A percentile compares a stretch with the other conserved stretches of the same genome.
Conservation (phyloP, 306 rosid species). For the Neltuma alba region DNA sequence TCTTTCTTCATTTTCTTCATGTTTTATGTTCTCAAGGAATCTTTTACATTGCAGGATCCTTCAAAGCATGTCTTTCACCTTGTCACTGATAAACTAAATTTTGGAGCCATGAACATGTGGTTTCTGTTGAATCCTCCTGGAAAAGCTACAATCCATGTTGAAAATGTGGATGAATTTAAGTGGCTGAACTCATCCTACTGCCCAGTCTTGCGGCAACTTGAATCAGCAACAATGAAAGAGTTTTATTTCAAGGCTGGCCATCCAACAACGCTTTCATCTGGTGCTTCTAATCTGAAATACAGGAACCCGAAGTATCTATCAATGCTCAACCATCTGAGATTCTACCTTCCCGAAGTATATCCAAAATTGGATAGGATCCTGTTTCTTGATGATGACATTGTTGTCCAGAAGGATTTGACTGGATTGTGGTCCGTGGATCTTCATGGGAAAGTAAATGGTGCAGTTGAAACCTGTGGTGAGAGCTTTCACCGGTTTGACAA, state of each 20-base stretch:
- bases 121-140: conserved; percentile 96
- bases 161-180: conserved; percentile 91
- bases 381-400: conserved; percentile 95
- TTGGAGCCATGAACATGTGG: conserved; percentile 99
- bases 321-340: conserved; percentile 95
- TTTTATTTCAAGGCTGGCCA: conserved; percentile 93
- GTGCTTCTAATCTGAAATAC: conserved; percentile 94
- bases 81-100: conserved; percentile 90
- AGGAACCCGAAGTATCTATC: conserved; percentile 97
- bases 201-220: conserved; percentile 96
- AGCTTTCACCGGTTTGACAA: conserved; percentile 96
- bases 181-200: conserved; percentile 96
- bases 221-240: conserved; percentile 92
- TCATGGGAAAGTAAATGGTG: conserved; percentile 91
- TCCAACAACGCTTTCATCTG: conserved; percentile 63
- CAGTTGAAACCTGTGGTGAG: conserved; percentile 92
- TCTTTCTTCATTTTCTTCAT: conserved; percentile 29
- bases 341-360: conserved; percentile 94
- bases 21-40: conserved; percentile 26
- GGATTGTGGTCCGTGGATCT: conserved; percentile 82
- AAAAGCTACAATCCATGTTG: conserved; percentile 87
- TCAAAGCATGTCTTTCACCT: conserved; percentile 93
- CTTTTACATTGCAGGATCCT: conserved; percentile 69
- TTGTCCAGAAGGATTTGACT: conserved; percentile 96
- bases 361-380: conserved; percentile 89